phyloP scores from a whole-genome alignment of 805 yeast species.

The Yamadazyma tumulicola region DNA sequence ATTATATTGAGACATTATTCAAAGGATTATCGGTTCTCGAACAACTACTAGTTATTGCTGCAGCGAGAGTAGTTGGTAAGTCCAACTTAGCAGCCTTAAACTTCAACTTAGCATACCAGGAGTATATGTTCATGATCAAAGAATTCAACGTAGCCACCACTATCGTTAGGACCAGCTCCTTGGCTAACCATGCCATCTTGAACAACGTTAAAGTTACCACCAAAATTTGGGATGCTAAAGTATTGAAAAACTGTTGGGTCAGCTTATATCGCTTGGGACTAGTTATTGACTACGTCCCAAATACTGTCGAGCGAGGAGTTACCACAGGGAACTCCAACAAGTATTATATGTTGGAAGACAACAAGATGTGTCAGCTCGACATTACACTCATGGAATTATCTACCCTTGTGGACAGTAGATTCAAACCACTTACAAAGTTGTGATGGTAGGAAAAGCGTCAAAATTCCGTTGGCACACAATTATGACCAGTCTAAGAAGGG shows the following conservation, averaged over 20 bases:
- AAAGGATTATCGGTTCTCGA: constrained; percentile 64
- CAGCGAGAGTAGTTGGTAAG: constrained; percentile 67
- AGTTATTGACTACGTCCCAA: constrained; percentile 43
- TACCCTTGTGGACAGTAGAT: constrained; percentile 4
- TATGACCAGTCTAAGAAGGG: no score
- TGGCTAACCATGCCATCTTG: constrained; percentile 31
- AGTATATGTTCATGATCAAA: constrained; percentile 58
- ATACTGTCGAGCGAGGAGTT: constrained; percentile 39
- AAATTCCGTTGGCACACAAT: no score
- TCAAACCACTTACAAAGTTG: constrained; percentile 8
- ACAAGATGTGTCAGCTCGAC: constrained; percentile 50
- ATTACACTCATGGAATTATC: constrained; percentile 50
- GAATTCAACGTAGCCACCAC: constrained; percentile 34
- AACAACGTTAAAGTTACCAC: constrained; percentile 32
- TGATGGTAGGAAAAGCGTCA: no score
- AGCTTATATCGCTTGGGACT: constrained; percentile 54
- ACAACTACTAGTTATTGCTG: constrained; percentile 63
- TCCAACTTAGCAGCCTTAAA: constrained; percentile 59
- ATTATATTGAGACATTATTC: constrained; percentile 25
- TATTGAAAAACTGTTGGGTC: constrained; percentile 75
- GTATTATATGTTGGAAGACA: constrained; percentile 37
- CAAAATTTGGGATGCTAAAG: constrained; percentile 58
- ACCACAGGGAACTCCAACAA: constrained; percentile 24
- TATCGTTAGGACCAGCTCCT: constrained; percentile 18
- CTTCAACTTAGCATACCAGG: constrained; percentile 73